Evolutionary conservation across 1,284 basidiomycete genomes (phyloP).

Genomic region (Puccinia coronata): DNA sequence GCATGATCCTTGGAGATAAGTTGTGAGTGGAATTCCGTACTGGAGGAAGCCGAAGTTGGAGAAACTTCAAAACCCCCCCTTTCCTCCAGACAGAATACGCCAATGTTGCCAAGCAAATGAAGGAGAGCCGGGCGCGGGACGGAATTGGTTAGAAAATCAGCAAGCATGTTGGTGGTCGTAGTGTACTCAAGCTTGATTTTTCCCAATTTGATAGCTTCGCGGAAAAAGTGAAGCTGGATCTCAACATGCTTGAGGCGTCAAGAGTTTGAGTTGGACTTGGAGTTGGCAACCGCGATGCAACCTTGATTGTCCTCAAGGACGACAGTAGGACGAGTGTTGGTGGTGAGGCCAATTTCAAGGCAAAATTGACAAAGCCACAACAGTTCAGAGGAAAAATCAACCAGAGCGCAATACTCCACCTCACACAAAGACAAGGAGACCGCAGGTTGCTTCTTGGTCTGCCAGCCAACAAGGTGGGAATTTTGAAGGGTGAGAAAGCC

Average conservation of each 20-base stretch:
- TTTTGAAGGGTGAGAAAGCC: neutral
- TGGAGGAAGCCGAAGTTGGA: too few species aligned
- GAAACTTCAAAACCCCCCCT: too few species aligned
- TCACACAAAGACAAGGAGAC: neutral
- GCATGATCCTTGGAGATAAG: too few species aligned
- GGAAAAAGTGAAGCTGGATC: neutral
- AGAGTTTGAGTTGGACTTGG: neutral
- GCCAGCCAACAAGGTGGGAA: neutral
- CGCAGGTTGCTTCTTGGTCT: conserved; percentile 23
- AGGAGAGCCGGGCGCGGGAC: too few species aligned
- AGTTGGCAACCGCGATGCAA: neutral
- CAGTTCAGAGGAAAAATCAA: neutral
- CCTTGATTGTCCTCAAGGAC: neutral
- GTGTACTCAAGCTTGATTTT: neutral
- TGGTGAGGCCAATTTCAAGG: neutral
- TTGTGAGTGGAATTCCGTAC: too few species aligned
- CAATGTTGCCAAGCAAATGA: too few species aligned
- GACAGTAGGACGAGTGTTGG: neutral
- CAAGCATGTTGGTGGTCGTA: neutral
- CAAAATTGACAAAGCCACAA: neutral
- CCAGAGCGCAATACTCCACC: neutral
- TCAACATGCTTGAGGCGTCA: neutral
- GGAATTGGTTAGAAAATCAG: neutral
- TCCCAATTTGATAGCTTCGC: neutral
- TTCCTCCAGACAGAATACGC: too few species aligned